Percentiles rank a stretch among this genome's conserved stretches.
Conservation (phyloP, 805 yeast species). For the Candida sithepensis region DNA sequence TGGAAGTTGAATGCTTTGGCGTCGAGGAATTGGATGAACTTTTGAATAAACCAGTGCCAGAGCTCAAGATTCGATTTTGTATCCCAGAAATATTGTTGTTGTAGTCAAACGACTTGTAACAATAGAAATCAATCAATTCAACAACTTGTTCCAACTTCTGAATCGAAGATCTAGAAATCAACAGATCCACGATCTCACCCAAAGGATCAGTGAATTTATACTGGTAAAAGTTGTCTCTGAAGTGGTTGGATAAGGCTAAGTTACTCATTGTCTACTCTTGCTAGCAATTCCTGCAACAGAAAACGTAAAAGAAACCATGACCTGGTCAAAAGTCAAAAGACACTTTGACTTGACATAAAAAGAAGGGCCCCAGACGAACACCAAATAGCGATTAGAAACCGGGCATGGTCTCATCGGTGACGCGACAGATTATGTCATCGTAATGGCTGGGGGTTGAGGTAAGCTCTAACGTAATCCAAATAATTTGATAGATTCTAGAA, state of each 20-base stretch:
- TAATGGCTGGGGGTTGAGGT: too few species aligned
- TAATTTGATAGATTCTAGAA: too few species aligned
- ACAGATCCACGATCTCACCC: conserved; percentile 9
- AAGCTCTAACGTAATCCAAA: too few species aligned
- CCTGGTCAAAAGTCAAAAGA: background rate
- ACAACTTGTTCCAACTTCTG: conserved; percentile 9
- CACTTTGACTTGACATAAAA: background rate
- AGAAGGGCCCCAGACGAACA: background rate
- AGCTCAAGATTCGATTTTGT: background rate
- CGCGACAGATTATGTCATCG: background rate
- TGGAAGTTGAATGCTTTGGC: conserved; percentile 3
- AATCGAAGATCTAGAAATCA: conserved; percentile 8
- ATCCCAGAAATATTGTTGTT: conserved; percentile 1
- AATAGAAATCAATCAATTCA: conserved; percentile 13
- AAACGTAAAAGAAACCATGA: background rate
- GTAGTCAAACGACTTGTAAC: conserved; percentile 5
- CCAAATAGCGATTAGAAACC: background rate
- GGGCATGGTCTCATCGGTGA: background rate
- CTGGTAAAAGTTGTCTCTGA: conserved; percentile 14
- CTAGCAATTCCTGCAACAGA: background rate
- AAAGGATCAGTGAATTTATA: conserved; percentile 7
- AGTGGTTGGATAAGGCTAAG: conserved; percentile 12
- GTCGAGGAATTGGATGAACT: background rate
- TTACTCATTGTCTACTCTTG: conserved; percentile 10
- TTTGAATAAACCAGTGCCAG: background rate